Conservation (phyloP, 345 rosid genomes). For the Melaleuca quinquenervia region DNA sequence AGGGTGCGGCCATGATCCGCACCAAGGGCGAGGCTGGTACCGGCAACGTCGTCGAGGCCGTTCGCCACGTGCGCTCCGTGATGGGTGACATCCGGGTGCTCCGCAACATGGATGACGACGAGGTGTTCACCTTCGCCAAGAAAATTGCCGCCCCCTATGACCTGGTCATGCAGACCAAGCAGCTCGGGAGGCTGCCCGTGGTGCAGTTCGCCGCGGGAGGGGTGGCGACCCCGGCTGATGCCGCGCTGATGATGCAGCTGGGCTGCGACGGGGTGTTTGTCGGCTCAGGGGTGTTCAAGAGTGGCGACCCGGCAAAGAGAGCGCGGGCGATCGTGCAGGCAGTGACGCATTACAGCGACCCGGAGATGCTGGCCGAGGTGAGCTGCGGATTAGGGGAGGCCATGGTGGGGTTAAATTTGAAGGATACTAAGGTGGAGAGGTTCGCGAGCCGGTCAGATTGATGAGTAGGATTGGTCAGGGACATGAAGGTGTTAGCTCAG, state of each 20-base stretch:
- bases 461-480: not conserved
- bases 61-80: conserved; percentile 71
- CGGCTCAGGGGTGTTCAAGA: conserved; percentile 64
- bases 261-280: conserved; percentile 70
- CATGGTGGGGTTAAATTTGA: conserved; percentile 68
- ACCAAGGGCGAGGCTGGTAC: conserved; percentile 88
- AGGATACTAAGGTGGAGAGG: conserved; percentile 59
- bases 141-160: conserved; percentile 58
- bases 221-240: conserved; percentile 70
- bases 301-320: conserved; percentile 53
- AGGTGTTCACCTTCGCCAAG: conserved; percentile 60
- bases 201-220: conserved; percentile 72
- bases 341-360: conserved; percentile 51
- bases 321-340: conserved; percentile 66
- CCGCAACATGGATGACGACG: conserved; percentile 69
- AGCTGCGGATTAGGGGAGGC: conserved; percentile 68
- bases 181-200: conserved; percentile 61
- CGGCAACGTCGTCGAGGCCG: conserved; percentile 70
- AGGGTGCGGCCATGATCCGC: conserved; percentile 80
- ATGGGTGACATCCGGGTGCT: conserved; percentile 56
- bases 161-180: conserved; percentile 60
- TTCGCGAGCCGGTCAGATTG: conserved; percentile 56
- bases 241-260: conserved; percentile 72
- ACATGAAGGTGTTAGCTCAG: not conserved
- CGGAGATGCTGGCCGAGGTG: conserved; percentile 49